phyloP scores from a whole-genome alignment of 805 yeast species.

The Lipomyces yamadae region DNA sequence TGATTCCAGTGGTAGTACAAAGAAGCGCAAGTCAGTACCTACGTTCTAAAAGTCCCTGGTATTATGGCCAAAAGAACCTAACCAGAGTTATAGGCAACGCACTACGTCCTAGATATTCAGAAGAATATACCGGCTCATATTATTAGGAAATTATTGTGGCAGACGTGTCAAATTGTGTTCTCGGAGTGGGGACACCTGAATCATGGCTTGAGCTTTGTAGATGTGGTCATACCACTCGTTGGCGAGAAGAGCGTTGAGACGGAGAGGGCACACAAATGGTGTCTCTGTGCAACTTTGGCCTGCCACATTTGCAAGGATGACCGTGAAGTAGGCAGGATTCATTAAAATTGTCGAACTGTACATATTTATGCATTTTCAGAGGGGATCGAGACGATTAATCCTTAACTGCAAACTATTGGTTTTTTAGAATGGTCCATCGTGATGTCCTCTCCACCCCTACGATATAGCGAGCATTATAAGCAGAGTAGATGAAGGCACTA shows the following conservation, averaged over 20 bases:
- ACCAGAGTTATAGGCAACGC: conserved; percentile 10
- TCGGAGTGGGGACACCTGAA: not conserved
- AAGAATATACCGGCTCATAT: not conserved
- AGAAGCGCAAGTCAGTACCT: conserved; percentile 34
- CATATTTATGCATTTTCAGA: too few species aligned
- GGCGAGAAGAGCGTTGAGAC: not conserved
- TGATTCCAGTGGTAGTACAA: conserved; percentile 26
- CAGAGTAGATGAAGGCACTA: too few species aligned
- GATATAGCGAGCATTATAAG: too few species aligned
- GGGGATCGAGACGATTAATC: too few species aligned
- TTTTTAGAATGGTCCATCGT: too few species aligned
- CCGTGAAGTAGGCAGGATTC: too few species aligned
- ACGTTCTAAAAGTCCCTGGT: not conserved
- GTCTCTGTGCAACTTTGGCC: too few species aligned
- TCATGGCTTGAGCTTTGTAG: not conserved
- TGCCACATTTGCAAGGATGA: too few species aligned
- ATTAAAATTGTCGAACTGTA: too few species aligned
- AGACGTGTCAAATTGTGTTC: not conserved
- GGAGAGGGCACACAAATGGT: too few species aligned
- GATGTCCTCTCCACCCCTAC: too few species aligned
- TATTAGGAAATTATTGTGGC: not conserved
- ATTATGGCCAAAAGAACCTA: not conserved
- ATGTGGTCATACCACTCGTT: not conserved
- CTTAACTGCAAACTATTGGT: too few species aligned
- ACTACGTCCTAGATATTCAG: conserved; percentile 7